Evolutionary conservation across 139 green algal genomes (phyloP).

Genomic region (Closterium sp.): DNA sequence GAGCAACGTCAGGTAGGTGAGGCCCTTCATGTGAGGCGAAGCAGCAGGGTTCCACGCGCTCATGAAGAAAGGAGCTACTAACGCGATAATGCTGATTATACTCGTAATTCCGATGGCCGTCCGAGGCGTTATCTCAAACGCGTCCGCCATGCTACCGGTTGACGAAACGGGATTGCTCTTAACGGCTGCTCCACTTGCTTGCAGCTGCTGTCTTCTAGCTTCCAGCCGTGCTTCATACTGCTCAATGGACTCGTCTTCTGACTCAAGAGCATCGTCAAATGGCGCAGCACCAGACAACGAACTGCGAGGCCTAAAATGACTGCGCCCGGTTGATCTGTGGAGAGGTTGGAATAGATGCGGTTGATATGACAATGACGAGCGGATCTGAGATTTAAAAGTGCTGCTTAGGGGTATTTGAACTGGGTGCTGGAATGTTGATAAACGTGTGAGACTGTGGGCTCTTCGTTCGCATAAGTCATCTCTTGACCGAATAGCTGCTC

Average conservation of each 20-base stretch:
- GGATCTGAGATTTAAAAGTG: not conserved
- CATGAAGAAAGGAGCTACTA: constrained; percentile 19
- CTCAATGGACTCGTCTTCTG: not conserved
- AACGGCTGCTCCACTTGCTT: not conserved
- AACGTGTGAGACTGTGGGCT: not conserved
- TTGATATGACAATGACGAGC: not conserved
- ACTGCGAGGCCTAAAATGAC: not conserved
- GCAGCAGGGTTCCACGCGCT: not conserved
- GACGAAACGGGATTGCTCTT: not conserved
- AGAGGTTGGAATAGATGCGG: not conserved
- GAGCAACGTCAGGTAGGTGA: constrained; percentile 29
- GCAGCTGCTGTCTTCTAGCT: not conserved
- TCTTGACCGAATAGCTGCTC: not conserved
- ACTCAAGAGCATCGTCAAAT: not conserved
- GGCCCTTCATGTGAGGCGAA: not conserved
- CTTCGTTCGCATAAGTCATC: not conserved
- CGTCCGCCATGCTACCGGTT: constrained; percentile 18
- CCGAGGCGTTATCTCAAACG: constrained; percentile 16
- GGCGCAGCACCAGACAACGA: not conserved
- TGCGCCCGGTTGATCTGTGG: not conserved
- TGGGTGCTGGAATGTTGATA: not conserved
- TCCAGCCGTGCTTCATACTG: not conserved
- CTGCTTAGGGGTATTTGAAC: not conserved
- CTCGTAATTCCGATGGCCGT: constrained; percentile 14
- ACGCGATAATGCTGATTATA: not conserved